Percentiles rank a stretch among this genome's conserved stretches.
These are phyloP conservation scores for Pichia heedii DNA, from an alignment of 805 yeast species.

Conservation along the genomic window DNA sequence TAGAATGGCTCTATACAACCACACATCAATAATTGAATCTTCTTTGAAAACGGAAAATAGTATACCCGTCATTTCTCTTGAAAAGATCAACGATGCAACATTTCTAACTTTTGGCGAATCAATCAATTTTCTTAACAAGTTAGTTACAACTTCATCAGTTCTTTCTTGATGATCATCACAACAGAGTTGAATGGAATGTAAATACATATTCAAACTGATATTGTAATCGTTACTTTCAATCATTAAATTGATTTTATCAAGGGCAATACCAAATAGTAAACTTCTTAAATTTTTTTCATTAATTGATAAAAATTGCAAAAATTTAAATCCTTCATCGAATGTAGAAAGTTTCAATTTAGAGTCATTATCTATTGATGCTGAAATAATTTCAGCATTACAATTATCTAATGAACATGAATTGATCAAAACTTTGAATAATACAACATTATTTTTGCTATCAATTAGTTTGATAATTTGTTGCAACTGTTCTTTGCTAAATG, in stretches of 20 bases:
- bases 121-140: constrained; percentile 12
- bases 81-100: constrained; percentile 24
- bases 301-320: constrained; percentile 7
- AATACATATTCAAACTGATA: constrained; percentile 8
- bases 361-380: neutral
- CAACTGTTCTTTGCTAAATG: constrained; percentile 3
- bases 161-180: neutral
- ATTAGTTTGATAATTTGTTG: neutral
- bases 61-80: constrained; percentile 18
- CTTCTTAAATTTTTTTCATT: neutral
- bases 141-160: neutral
- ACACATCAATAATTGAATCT: constrained; percentile 27
- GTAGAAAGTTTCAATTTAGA: neutral
- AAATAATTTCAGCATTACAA: neutral
- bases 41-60: constrained; percentile 10
- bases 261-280: constrained; percentile 3
- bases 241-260: constrained; percentile 4
- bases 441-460: neutral
- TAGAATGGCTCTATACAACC: constrained; percentile 52
- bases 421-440: constrained; percentile 4
- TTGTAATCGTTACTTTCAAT: constrained; percentile 3
- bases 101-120: constrained; percentile 24
- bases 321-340: constrained; percentile 4
- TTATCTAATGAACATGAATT: neutral
- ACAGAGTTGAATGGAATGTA: constrained; percentile 9